Percentiles rank a stretch among this genome's conserved stretches.
Evolutionary conservation across 2,329 filamentous ascomycete genomes (phyloP).

Genomic region (Paecilomyces dactylethromorphus): DNA sequence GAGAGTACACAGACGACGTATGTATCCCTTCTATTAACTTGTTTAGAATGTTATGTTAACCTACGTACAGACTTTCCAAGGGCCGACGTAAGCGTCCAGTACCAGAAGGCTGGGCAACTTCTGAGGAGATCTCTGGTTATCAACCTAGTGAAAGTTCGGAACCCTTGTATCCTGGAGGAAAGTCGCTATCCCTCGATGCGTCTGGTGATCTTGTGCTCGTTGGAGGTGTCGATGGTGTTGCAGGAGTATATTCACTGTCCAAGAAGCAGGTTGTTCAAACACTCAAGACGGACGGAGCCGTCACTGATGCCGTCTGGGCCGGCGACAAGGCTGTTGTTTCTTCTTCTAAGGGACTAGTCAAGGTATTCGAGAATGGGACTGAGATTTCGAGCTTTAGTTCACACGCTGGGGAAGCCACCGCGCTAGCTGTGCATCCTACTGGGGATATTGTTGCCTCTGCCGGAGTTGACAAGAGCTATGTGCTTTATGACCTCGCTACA

Average conservation of each 20-base stretch:
- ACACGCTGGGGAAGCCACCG: slow-evolving; percentile 75
- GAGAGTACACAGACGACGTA: slow-evolving; percentile 76
- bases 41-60: slow-evolving; percentile 7
- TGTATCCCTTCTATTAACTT: slow-evolving; percentile 27
- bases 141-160: slow-evolving; percentile 49
- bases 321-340: slow-evolving; percentile 64
- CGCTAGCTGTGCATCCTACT: slow-evolving; percentile 73
- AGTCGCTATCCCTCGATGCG: slow-evolving; percentile 51
- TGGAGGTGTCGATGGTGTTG: slow-evolving; percentile 66
- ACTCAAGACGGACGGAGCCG: slow-evolving; percentile 56
- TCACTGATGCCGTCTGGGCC: slow-evolving; percentile 57
- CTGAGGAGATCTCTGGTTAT: slow-evolving; percentile 61
- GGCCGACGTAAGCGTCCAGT: slow-evolving; percentile 83
- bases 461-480: slow-evolving; percentile 84
- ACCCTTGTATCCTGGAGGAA: slow-evolving; percentile 53
- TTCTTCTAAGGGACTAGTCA: slow-evolving; percentile 69
- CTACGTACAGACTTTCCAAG: slow-evolving; percentile 64
- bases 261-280: slow-evolving; percentile 68
- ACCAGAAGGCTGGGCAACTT: slow-evolving; percentile 76
- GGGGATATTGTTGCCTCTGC: slow-evolving; percentile 79
- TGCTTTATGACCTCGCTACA: slow-evolving; percentile 72
- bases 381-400: slow-evolving; percentile 66
- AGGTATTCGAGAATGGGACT: slow-evolving; percentile 67
- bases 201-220: slow-evolving; percentile 63
- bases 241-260: slow-evolving; percentile 71